phyloP scores from a whole-genome alignment of 768 basidiomycete genomes.

The Paxillus involutus region DNA sequence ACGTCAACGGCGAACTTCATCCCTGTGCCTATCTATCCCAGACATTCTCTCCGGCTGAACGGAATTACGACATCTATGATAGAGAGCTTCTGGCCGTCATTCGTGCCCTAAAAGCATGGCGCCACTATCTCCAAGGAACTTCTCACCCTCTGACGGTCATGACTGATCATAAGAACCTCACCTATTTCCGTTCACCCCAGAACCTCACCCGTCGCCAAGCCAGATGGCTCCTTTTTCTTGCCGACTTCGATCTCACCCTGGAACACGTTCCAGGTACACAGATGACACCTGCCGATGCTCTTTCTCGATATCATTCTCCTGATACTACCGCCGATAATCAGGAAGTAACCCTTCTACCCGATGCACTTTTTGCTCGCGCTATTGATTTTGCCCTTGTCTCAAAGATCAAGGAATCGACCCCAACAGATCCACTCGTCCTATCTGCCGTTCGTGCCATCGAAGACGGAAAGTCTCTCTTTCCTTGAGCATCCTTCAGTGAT shows the following conservation, averaged over 20 bases:
- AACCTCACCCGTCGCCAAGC: background rate
- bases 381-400: too few relatives aligned
- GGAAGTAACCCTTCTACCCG: slow-evolving; percentile 19
- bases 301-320: too few relatives aligned
- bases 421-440: too few relatives aligned
- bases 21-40: background rate
- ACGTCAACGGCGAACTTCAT: background rate
- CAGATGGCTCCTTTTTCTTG: too few relatives aligned
- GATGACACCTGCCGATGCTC: too few relatives aligned
- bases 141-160: slow-evolving; percentile 29
- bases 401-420: too few relatives aligned
- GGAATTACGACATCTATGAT: slow-evolving; percentile 51
- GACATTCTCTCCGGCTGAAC: slow-evolving; percentile 24
- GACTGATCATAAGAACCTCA: slow-evolving; percentile 29
- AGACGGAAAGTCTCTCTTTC: too few relatives aligned
- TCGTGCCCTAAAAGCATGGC: background rate
- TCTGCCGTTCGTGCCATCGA: too few relatives aligned
- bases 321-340: too few relatives aligned
- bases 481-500: too few relatives aligned
- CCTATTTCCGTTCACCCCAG: slow-evolving; percentile 3
- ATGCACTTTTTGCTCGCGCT: too few relatives aligned
- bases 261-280: background rate
- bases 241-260: too few relatives aligned
- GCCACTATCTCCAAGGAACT: slow-evolving; percentile 34
- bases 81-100: background rate